Evolutionary conservation across 2,329 filamentous ascomycete genomes (phyloP), one percentile per base, ranked within the genome.

Genomic region (Penicillium verrucosum): DNA sequence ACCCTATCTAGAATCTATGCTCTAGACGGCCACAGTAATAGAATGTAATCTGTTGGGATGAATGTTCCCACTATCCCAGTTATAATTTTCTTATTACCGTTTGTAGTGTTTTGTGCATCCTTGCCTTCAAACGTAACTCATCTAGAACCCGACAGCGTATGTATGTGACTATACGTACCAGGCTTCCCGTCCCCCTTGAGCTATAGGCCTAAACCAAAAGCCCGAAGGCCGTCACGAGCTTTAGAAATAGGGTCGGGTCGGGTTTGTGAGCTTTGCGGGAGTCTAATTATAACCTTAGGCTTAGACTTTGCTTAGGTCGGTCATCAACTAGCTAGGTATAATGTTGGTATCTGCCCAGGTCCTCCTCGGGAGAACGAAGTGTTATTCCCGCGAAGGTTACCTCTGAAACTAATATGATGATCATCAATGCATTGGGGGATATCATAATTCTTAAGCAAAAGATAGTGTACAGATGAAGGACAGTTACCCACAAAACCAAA

Each of bases 381-480:
- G 18, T 18, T 18, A 18, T 18, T 7, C 25, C 25, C 25, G 6
- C 25, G 25, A 27, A 27, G 7, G 25, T 27, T 27, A 27, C 25
- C 7, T 7, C 25, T 27, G 25, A 32, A 27, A 18, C 29, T 9
- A n/a, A 38, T 49, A 49, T 49, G 42, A 52, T 56, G 61, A 57
- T 59, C 59, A 58, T 61, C 54, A 58, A 62, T 62, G 61, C 64
- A 64, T 65, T 63, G 52, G 48, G 64, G 64, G 64, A 66, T 66
- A 66, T 66, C 64, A 64, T 64, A 57, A 62, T 47, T 63, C 59
- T 60, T 52, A 50, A 50, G 46, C 58, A 52, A 62, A 56, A 46
- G 18, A 40, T 62, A 59, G 55, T 58, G 43, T 65, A 66, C 63
- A 64, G 14, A 57, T 48, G 47, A 59, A 54, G 30, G 51, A 45